These are phyloP conservation scores for Zygoascus hellenicus DNA, from an alignment of 1,139 yeast species.

Conservation along the genomic window DNA sequence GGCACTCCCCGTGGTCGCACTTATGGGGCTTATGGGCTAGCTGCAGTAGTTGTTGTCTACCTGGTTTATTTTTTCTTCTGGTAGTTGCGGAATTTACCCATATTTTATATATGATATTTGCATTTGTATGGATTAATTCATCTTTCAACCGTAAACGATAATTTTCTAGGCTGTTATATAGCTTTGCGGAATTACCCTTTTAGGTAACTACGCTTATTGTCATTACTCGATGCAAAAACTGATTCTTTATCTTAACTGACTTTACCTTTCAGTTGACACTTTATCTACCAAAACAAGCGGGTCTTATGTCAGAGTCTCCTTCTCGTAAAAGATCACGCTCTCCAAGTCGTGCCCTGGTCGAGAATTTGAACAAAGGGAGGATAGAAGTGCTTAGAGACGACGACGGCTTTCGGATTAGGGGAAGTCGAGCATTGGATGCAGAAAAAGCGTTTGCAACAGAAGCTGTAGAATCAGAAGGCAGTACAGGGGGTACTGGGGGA, in stretches of 20 bases:
- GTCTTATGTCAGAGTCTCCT: no score
- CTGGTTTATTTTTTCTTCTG: constrained; percentile 5
- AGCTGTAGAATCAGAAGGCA: neutral
- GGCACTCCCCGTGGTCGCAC: constrained; percentile 19
- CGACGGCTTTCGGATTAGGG: constrained; percentile 26
- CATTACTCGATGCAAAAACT: no score
- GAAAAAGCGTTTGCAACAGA: constrained; percentile 5
- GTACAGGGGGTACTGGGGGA: neutral
- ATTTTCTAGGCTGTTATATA: neutral
- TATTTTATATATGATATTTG: neutral
- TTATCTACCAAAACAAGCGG: no score
- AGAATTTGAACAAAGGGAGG: no score
- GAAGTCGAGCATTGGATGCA: constrained; percentile 11
- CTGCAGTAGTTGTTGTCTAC: constrained; percentile 11
- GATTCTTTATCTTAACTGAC: no score
- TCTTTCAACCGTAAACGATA: no score
- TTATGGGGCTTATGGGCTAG: constrained; percentile 8
- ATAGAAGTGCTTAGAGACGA: constrained; percentile 17
- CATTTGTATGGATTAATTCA: neutral
- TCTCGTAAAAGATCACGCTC: no score
- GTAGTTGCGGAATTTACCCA: no score
- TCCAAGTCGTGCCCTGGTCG: no score
- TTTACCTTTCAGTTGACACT: no score
- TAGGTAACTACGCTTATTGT: no score
- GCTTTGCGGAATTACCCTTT: no score